A percentile compares a stretch with the other conserved stretches of the same genome.
These are phyloP conservation scores for Pyrrhoderma lamaoense DNA, from an alignment of 1,284 basidiomycete genomes.

Conservation along the genomic window DNA sequence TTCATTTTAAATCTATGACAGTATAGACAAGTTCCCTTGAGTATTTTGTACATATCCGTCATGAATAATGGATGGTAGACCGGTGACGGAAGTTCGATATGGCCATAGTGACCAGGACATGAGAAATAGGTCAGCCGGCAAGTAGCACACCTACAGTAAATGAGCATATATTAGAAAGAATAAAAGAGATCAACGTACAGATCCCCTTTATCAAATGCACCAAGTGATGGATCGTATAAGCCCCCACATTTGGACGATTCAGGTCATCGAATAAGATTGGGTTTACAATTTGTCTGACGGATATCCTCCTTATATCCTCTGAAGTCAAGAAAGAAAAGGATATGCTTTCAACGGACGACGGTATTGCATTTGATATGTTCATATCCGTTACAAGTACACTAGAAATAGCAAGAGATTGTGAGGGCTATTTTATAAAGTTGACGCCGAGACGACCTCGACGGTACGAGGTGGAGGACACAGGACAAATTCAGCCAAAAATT, in stretches of 20 bases:
- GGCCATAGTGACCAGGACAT: constrained; percentile 99
- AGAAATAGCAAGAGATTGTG: not conserved
- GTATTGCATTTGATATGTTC: constrained; percentile 90
- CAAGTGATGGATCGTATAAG: constrained; percentile 92
- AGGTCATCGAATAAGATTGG: constrained; percentile 91
- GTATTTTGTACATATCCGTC: constrained; percentile 82
- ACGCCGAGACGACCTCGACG: too few relatives aligned
- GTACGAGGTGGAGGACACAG: too few relatives aligned
- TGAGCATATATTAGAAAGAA: not conserved
- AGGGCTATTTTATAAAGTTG: too few relatives aligned
- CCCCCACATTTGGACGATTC: constrained; percentile 90
- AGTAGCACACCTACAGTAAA: constrained; percentile 75
- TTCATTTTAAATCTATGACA: constrained; percentile 91
- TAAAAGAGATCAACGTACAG: constrained; percentile 52
- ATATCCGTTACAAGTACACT: constrained; percentile 38
- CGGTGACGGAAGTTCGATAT: constrained; percentile 93
- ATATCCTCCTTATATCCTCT: constrained; percentile 89
- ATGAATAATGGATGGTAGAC: constrained; percentile 98
- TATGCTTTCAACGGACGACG: constrained; percentile 76
- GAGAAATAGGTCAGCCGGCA: constrained; percentile 88
- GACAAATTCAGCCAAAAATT: constrained; percentile 6
- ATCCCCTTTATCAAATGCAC: constrained; percentile 82
- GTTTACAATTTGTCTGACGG: constrained; percentile 95
- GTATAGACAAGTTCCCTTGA: constrained; percentile 90
- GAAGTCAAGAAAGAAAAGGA: constrained; percentile 94